Evolutionary conservation across 1,284 basidiomycete genomes (phyloP).

Genomic region (Dichomitus squalens): DNA sequence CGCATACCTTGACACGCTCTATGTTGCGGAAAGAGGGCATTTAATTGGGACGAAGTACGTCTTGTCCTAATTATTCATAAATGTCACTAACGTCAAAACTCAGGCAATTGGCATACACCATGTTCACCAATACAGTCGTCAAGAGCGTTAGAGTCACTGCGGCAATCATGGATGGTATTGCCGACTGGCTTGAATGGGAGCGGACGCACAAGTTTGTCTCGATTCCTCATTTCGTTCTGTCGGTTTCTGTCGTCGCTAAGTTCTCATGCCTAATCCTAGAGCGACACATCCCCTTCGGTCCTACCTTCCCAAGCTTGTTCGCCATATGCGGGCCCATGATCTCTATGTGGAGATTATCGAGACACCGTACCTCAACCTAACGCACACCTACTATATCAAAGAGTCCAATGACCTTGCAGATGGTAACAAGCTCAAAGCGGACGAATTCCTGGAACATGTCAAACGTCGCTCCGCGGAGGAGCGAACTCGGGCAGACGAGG

Average conservation of each 20-base stretch:
- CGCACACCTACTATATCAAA: constrained; percentile 51
- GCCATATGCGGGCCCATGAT: constrained; percentile 54
- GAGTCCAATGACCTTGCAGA: constrained; percentile 49
- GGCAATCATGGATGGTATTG: constrained; percentile 51
- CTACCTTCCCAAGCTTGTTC: constrained; percentile 50
- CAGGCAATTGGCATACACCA: constrained; percentile 55
- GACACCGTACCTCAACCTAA: constrained; percentile 49
- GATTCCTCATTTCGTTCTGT: background rate
- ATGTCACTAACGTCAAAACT: background rate
- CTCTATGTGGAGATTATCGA: constrained; percentile 60
- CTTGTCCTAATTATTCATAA: no score
- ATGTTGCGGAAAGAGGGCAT: constrained; percentile 43
- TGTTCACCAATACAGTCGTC: constrained; percentile 56
- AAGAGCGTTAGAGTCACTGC: constrained; percentile 47
- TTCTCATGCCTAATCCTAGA: constrained; percentile 20
- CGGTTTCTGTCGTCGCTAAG: background rate
- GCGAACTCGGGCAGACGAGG: constrained; percentile 47
- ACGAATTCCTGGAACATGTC: constrained; percentile 57
- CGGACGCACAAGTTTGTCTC: constrained; percentile 45
- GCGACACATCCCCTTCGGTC: constrained; percentile 35
- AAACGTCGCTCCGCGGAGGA: constrained; percentile 57
- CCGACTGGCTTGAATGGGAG: constrained; percentile 60
- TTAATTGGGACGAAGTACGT: constrained; percentile 37
- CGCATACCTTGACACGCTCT: constrained; percentile 65
- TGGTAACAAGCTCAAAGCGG: constrained; percentile 45